Conservation (phyloP, 148 eudicot genomes). For the Nepenthes mirabilis region DNA sequence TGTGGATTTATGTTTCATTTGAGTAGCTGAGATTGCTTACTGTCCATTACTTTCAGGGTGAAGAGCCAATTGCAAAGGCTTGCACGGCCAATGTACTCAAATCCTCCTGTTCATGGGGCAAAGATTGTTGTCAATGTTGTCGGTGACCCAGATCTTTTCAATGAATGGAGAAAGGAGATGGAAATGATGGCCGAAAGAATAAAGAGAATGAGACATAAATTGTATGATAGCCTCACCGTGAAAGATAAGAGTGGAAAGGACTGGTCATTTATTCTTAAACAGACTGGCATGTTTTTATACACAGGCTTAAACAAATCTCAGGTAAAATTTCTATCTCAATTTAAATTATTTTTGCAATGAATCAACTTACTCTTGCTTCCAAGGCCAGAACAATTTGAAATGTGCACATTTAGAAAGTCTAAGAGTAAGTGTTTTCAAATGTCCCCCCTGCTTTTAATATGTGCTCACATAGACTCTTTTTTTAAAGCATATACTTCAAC, state of each 20-base stretch:
- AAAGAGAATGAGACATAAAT: slow-evolving; percentile 59
- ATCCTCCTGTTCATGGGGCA: slow-evolving; percentile 96
- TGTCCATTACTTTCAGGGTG: slow-evolving; percentile 33
- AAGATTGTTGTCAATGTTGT: slow-evolving; percentile 77
- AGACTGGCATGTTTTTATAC: slow-evolving; percentile 95
- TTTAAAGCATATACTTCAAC: too few relatives aligned
- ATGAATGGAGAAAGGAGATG: slow-evolving; percentile 93
- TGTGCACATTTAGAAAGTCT: too few relatives aligned
- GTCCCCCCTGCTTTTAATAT: too few relatives aligned
- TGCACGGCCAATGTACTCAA: slow-evolving; percentile 97
- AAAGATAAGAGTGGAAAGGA: slow-evolving; percentile 85
- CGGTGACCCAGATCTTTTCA: slow-evolving; percentile 58
- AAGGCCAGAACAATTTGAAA: too few relatives aligned
- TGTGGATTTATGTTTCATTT: neutral
- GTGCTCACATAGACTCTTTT: too few relatives aligned
- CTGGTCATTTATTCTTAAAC: slow-evolving; percentile 87
- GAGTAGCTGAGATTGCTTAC: neutral
- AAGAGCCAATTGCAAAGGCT: slow-evolving; percentile 87
- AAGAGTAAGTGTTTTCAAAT: too few relatives aligned
- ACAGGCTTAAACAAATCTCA: slow-evolving; percentile 92
- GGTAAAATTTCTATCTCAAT: slow-evolving; percentile 23
- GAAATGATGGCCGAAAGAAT: slow-evolving; percentile 95
- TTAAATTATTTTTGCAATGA: neutral
- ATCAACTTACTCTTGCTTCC: too few relatives aligned
- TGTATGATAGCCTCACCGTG: slow-evolving; percentile 48